Base-by-base conservation (phyloP, 441 rosid species). In the Erodium trifolium region DNA sequence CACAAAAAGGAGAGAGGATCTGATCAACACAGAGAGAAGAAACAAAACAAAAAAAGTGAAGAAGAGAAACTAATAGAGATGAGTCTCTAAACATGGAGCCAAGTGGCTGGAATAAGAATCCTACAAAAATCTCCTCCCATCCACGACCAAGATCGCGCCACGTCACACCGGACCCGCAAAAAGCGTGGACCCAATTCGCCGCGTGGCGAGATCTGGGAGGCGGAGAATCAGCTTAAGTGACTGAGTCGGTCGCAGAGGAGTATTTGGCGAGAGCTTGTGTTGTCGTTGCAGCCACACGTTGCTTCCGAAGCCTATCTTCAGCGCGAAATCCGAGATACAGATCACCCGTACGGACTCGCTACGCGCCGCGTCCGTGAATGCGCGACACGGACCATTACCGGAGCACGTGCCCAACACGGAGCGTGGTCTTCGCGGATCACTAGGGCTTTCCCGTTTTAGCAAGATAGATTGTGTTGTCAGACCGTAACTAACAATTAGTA, bases 101-200 rank as follows among this genome's bases (percentile, higher is more conserved):
- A 31, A 31, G 34, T 31, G 34, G 34, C 3, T 31, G 34, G 34
- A 31, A 31, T 31, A 9, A 19, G 23, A 57, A 14, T 57, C 63
- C 19, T 17, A 16, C 63, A 57, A 57, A 57, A 57, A 13, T 16
- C 63, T 5, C 19, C 1, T 2, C 18, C 10, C 27, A 0, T 9
- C 66, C 66, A 63, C 37, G 41, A 63, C 41, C 37, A 12, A 29
- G 66, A 63, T 63, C 17, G 4, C 41, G 66, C 66, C 66, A 63
- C 66, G 37, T 29, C 66, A 31, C n/a, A 10, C 18, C 37, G 66
- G 66, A 11, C 66, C 66, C 66, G 31, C 31, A 8, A 17, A 3
- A 16, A 3, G 3, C 31, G 63, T 17, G 63, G 63, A 19, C 31
- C 31, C 31, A 9, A 1, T 0, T 9, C 29, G 13, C 8, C 63